These are phyloP conservation scores for Ascochyta lentis DNA, from an alignment of 2,329 filamentous ascomycete genomes.

Conservation along the genomic window DNA sequence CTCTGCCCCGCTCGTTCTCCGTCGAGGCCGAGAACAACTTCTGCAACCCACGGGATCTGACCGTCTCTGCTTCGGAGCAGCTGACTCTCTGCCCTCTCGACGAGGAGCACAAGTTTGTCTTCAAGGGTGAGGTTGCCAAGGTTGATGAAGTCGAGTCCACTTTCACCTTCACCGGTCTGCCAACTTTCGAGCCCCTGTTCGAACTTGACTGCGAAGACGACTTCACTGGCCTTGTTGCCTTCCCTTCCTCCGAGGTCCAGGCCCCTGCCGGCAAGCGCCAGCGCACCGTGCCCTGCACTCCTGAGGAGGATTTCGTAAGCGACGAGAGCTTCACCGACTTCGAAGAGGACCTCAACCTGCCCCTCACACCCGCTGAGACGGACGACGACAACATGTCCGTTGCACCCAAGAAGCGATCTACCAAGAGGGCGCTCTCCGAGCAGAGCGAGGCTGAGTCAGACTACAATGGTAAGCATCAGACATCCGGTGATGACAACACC, in stretches of 20 bases:
- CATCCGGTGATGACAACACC: conserved; percentile 41
- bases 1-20: conserved; percentile 72
- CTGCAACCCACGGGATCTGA: conserved; percentile 90
- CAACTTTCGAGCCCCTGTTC: conserved; percentile 82
- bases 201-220: conserved; percentile 93
- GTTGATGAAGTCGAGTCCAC: conserved; percentile 40
- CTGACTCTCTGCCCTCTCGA: conserved; percentile 67
- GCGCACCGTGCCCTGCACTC: conserved; percentile 69
- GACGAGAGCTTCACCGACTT: conserved; percentile 79
- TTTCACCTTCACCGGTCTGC: conserved; percentile 63
- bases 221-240: conserved; percentile 77
- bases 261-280: conserved; percentile 73
- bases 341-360: conserved; percentile 71
- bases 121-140: conserved; percentile 55
- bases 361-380: conserved; percentile 66
- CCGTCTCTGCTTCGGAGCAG: conserved; percentile 68
- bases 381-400: conserved; percentile 48
- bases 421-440: conserved; percentile 39
- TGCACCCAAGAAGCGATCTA: conserved; percentile 35
- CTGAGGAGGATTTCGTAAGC: conserved; percentile 78
- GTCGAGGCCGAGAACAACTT: conserved; percentile 80
- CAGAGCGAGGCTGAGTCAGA: conserved; percentile 47
- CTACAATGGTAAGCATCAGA: conserved; percentile 44
- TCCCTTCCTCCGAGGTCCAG: conserved; percentile 63
- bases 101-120: conserved; percentile 63